Base-by-base conservation (phyloP, 73 alveolate species). In the Blepharisma stoltei region DNA sequence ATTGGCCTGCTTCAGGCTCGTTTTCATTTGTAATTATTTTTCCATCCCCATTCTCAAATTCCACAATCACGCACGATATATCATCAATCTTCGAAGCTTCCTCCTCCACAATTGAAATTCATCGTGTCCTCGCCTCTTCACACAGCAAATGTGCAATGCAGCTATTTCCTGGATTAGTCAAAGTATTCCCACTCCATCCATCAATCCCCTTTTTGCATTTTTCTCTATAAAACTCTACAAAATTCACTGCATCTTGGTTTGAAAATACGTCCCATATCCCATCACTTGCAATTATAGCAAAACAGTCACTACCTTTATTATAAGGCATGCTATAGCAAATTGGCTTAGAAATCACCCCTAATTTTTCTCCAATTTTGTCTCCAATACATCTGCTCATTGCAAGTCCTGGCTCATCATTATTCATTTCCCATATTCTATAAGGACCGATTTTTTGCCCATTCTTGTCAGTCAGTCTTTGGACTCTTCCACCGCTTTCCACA, bases 301-400 rank as follows among this genome's bases (percentile, higher is more conserved):
- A 78, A 0, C 9, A 11, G 44, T 54, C 47, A 18, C 54, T 52
- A 3, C 21, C 54, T 23, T 60, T n/a, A 60, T 23, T 11, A n/a
- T 11, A 60, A 60, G 41, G 76, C 1, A 60, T 1, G 3, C 21
- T 18, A 50, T 1, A 66, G 7, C 27, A n/a, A 23, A 60, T 60
- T 1, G 97, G 97, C 53, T 81, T 88, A 77, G 87, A 81, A 50
- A 90, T 90, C 5, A 94, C 98, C 11, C 99, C 99, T 9, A 87
- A 92, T 70, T 75, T 54, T 50, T 90, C 95, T 11, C 97, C 98
- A 49, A 91, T 78, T 70, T 77, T 55, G 80, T 96, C 99, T 45
- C 99, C 99, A 55, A 96, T 87, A 43, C 97, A 88, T 69, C 99
- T 85, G 54, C 97, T 88, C 98, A 94, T 94, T 3, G 98, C 98